Evolutionary conservation across 140 eudicot genomes (phyloP).

Genomic region (Oenanthe javanica): DNA sequence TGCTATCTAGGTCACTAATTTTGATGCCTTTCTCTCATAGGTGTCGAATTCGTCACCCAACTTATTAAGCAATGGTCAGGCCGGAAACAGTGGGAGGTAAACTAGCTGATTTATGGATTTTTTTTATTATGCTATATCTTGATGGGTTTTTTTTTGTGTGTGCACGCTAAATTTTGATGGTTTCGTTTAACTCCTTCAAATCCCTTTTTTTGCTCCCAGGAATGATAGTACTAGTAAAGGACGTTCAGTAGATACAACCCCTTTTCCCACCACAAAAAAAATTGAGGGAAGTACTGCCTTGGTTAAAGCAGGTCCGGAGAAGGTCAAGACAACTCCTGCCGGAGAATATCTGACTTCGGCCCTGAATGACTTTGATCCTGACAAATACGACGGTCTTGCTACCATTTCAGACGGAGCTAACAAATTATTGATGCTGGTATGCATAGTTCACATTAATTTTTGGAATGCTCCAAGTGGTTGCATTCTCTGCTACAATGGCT

Average conservation of each 20-base stretch:
- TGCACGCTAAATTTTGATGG: too few relatives aligned
- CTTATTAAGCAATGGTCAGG: constrained; percentile 28
- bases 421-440: constrained; percentile 95
- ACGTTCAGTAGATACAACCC: constrained; percentile 32
- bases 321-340: constrained; percentile 84
- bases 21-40: constrained; percentile 28
- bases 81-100: constrained; percentile 59
- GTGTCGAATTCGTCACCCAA: constrained; percentile 58
- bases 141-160: too few relatives aligned
- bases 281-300: constrained; percentile 61
- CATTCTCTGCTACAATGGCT: background rate
- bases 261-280: constrained; percentile 45
- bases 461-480: constrained; percentile 4
- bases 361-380: constrained; percentile 87
- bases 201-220: constrained; percentile 25
- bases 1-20: constrained; percentile 16
- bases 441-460: background rate
- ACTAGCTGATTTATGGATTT: constrained; percentile 5
- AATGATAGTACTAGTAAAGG: constrained; percentile 41
- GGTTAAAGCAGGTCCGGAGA: constrained; percentile 66
- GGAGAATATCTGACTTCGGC: constrained; percentile 98
- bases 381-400: constrained; percentile 85
- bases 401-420: constrained; percentile 98
- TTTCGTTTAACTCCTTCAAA: background rate
- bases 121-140: background rate